Conservation (phyloP, 2,329 filamentous ascomycete genomes). For the Aspergillus chevalieri region DNA sequence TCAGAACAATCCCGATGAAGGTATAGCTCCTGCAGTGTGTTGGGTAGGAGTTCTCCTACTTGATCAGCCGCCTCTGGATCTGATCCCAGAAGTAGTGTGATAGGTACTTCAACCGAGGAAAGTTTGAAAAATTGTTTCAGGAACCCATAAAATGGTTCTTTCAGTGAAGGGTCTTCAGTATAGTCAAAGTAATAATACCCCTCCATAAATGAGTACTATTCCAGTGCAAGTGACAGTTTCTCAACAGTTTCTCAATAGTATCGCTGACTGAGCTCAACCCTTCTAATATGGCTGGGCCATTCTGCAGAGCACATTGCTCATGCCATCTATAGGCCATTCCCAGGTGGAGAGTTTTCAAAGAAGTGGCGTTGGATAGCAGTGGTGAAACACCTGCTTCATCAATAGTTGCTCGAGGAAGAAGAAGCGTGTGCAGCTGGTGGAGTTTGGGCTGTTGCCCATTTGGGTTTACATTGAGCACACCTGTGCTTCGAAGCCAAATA, state of each 20-base stretch:
- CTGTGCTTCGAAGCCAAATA: neutral
- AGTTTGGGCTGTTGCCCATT: neutral
- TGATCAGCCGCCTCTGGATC: neutral
- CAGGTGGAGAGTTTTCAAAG: neutral
- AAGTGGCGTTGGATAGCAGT: neutral
- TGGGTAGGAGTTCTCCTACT: neutral
- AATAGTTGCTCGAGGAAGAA: neutral
- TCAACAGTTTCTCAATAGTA: neutral
- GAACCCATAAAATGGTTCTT: neutral
- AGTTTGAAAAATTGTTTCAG: neutral
- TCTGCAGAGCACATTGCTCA: neutral
- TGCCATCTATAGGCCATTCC: neutral
- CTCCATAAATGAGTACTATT: constrained; percentile 1
- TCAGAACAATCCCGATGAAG: neutral
- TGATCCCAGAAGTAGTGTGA: constrained; percentile 1
- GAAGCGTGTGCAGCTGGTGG: neutral
- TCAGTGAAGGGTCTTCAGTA: neutral
- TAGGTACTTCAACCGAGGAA: neutral
- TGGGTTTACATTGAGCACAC: neutral
- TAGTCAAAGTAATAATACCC: constrained; percentile 1
- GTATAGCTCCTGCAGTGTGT: neutral
- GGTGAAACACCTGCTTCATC: neutral
- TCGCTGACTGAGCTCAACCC: neutral
- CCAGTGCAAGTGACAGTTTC: constrained; percentile 1
- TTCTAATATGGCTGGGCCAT: neutral